Evolutionary conservation across 306 rosid genomes (phyloP).

Genomic region (Acacia confusa): DNA sequence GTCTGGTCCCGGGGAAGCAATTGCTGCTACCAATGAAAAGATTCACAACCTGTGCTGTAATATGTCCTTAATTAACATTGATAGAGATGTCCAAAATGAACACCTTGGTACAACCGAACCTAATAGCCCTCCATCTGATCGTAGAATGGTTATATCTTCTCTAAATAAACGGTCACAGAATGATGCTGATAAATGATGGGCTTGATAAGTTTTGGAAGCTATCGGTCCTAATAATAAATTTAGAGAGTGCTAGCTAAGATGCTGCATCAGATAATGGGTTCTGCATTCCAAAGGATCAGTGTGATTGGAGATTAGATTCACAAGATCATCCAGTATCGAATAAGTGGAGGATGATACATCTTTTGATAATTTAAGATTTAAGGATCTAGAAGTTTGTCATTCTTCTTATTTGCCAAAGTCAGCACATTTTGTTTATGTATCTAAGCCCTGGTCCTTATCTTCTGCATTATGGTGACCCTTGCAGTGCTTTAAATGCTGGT

Average conservation of each 20-base stretch:
- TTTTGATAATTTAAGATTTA: slow-evolving; percentile 74
- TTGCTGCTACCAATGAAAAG: slow-evolving; percentile 42
- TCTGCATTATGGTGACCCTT: slow-evolving; percentile 42
- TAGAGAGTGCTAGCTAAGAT: not conserved
- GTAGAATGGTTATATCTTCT: slow-evolving; percentile 36
- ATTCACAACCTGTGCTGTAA: slow-evolving; percentile 52
- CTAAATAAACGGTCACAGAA: slow-evolving; percentile 41
- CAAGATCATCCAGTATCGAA: slow-evolving; percentile 34
- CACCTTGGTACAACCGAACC: slow-evolving; percentile 40
- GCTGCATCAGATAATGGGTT: slow-evolving; percentile 33
- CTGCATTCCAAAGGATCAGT: slow-evolving; percentile 42
- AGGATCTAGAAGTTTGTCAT: slow-evolving; percentile 74
- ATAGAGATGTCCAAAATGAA: slow-evolving; percentile 41
- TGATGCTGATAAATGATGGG: slow-evolving; percentile 42
- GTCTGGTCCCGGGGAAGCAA: slow-evolving; percentile 43
- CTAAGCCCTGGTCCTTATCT: slow-evolving; percentile 42
- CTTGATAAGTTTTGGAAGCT: too few species aligned
- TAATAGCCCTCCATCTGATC: slow-evolving; percentile 45
- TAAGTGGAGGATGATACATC: slow-evolving; percentile 73
- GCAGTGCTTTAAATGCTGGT: slow-evolving; percentile 42
- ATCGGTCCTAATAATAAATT: too few species aligned
- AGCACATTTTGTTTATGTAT: slow-evolving; percentile 32
- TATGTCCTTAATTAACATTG: slow-evolving; percentile 46
- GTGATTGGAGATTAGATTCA: slow-evolving; percentile 50
- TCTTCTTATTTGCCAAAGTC: slow-evolving; percentile 47